Evolutionary conservation across 306 rosid genomes (phyloP), one percentile per base, ranked within the genome.

Genomic region (Fagus crenata): DNA sequence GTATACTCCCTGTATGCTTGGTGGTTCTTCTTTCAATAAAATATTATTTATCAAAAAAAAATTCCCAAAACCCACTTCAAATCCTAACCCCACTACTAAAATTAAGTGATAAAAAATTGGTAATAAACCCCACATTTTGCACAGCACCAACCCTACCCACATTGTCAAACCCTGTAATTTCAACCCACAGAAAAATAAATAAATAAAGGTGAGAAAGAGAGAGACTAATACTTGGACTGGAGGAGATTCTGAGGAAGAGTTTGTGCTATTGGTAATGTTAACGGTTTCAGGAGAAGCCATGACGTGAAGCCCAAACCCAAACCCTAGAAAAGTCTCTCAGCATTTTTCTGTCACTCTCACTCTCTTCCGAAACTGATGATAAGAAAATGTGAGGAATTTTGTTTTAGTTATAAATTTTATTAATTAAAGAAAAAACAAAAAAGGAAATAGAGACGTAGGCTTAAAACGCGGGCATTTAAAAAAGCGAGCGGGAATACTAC

Each of bases 211-310:
- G 41, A 32, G 14, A 4, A 42, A 58, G 42, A 61, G 49, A 42
- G 74, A 41, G 68, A 40, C 69, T 9, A 22, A 78, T 85, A 89
- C 91, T 73, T 85, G 91, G 13, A 83, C 83, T 49, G 76, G 82
- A 73, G 87, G 83, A 42, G 91, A 85, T 51, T 84, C 84, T 2
- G 77, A 42, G 31, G 78, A 28, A 53, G 81, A n/a, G 39, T 75
- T 32, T 28, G 65, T 22, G 72, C 81, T 18, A 54, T 83, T 12
- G 80, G 33, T 77, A 83, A 73, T 49, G 55, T 80, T 81, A 4
- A 76, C 35, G 70, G 86, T 43, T 65, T 82, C 79, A 54, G 91
- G 90, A 65, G 91, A 89, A 78, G 81, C 87, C 91, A 87, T 87
- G 49, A 82, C 9, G 32, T 14, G 54, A 76, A 80, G 37, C 76